Evolutionary conservation across 208 protist species (phyloP), one percentile per base, ranked within the genome.

Genomic region (Wallacemonas sp.): DNA sequence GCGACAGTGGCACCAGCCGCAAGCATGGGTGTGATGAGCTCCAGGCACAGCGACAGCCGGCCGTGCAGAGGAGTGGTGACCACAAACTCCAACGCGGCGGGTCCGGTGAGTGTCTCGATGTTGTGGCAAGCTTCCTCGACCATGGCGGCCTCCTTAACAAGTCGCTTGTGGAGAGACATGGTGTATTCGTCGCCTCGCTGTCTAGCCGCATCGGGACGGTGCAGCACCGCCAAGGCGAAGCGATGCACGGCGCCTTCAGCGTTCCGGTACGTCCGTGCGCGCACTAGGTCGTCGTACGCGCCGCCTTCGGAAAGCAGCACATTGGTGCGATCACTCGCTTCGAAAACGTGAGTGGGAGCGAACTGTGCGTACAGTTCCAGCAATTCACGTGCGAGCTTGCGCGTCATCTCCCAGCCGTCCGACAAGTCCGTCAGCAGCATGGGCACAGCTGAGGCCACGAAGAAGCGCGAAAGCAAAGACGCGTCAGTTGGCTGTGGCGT

Each of bases 331-430:
- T 44, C 65, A 24, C 75, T 60, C 41, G 61, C 34, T 13, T 53
- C 57, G 2, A 83, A 78, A 3, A 85, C 67, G 15, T 32, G 42
- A 4, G 57, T 32, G 13, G 78, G 81, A 12, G 73, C 77, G 54
- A 76, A 36, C 19, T 62, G 52, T 32, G 67, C 74, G 59, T 86
- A 90, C 5, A 82, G 46, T 1, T 62, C 21, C 24, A 95, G 76
- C 45, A 92, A 44, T 17, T 73, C 77, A 13, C 52, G 63, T 1
- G 90, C 90, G 24, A 64, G 54, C 10, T 59, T 42, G 10, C 85
- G 87, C 19, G 78, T 78, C 39, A 83, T 67, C 29, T 76, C 73
- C 90, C 90, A 96, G 26, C 90, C 90, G 52, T 90, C 81, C 2
- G 77, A 85, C 33, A 96, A 57, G 17, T 71, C 70, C 10, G 76